Conservation (phyloP, 306 rosid genomes). For the Abrus precatorius region DNA sequence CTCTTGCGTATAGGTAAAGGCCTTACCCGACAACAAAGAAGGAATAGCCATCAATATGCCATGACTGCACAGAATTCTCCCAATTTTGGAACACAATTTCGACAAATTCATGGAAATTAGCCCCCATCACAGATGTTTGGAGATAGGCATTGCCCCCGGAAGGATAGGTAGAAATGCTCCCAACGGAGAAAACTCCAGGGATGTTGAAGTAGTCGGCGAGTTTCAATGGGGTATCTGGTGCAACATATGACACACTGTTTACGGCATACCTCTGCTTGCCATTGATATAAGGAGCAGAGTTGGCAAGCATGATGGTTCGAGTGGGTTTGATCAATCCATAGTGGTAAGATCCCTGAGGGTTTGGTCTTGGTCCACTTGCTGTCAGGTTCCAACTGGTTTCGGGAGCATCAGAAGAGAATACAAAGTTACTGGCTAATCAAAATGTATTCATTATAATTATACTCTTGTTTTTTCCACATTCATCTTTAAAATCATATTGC, state of each 20-base stretch:
- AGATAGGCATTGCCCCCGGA: conserved; percentile 72
- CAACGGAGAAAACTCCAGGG: conserved; percentile 81
- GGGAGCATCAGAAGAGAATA: conserved; percentile 17
- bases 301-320: conserved; percentile 81
- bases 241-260: conserved; percentile 76
- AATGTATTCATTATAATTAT: not conserved
- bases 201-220: conserved; percentile 88
- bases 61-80: conserved; percentile 86
- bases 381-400: conserved; percentile 80
- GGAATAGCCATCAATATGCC: conserved; percentile 93
- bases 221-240: conserved; percentile 87
- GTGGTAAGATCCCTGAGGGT: conserved; percentile 97
- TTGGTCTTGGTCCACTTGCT: conserved; percentile 98
- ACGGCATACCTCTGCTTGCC: conserved; percentile 97
- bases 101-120: conserved; percentile 78
- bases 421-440: not conserved
- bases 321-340: conserved; percentile 83
- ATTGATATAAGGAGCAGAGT: conserved; percentile 84
- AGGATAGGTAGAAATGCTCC: conserved; percentile 77
- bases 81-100: conserved; percentile 97
- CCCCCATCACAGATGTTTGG: conserved; percentile 88
- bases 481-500: no score
- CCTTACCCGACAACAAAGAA: conserved; percentile 93
- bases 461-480: no score
- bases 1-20: no score